Conservation (phyloP, 805 yeast species). For the Saturnispora hagleri region DNA sequence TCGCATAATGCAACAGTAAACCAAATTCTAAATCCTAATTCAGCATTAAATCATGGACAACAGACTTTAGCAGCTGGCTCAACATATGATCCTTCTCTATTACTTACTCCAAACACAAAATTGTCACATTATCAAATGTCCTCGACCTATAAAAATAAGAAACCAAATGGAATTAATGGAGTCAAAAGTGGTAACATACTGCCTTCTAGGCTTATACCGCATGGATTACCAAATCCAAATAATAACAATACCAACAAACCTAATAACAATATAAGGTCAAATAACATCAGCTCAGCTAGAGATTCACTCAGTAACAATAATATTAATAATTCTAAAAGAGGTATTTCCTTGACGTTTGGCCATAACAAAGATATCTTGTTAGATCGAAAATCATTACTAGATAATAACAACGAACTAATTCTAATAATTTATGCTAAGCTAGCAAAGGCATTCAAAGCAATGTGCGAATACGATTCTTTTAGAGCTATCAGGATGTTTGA, state of each 20-base stretch:
- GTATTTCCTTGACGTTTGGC: constrained; percentile 2
- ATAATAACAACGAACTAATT: constrained; percentile 17
- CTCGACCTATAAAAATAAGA: background rate
- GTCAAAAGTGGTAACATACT: background rate
- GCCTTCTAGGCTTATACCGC: constrained; percentile 1
- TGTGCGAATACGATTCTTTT: constrained; percentile 63
- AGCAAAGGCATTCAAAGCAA: constrained; percentile 53
- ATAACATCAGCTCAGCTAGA: background rate
- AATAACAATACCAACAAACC: constrained; percentile 4
- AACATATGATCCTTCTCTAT: constrained; percentile 1
- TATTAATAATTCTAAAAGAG: constrained; percentile 9
- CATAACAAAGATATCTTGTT: background rate
- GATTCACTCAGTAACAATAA: background rate
- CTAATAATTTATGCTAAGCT: constrained; percentile 41
- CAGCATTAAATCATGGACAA: background rate
- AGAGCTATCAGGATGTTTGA: constrained; percentile 67
- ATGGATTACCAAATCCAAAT: background rate
- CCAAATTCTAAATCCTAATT: background rate
- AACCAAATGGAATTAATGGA: background rate
- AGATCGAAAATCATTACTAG: background rate
- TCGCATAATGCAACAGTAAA: background rate
- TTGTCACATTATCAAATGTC: background rate
- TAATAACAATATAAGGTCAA: background rate
- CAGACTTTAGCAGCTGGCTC: background rate
- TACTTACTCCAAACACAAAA: constrained; percentile 4